These are phyloP conservation scores for Myochromella boudieri DNA, from an alignment of 768 basidiomycete species.

Conservation along the genomic window DNA sequence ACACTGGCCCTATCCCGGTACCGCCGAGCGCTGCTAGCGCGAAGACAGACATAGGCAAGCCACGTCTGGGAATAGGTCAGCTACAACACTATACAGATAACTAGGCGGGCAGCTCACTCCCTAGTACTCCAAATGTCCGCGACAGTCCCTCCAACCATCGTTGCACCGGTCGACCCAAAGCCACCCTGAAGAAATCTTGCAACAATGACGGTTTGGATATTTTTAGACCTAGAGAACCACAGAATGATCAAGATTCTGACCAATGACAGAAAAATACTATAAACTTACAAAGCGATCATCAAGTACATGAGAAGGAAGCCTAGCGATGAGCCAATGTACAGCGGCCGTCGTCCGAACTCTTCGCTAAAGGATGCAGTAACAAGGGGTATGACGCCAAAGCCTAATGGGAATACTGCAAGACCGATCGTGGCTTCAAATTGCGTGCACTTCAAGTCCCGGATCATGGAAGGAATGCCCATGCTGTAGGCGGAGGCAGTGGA, in stretches of 20 bases:
- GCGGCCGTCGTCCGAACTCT: conserved; percentile 64
- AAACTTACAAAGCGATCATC: conserved; percentile 41
- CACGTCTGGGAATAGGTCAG: conserved; percentile 51
- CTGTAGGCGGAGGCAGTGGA: conserved; percentile 51
- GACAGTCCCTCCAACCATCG: conserved; percentile 75
- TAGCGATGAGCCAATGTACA: conserved; percentile 52
- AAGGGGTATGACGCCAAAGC: conserved; percentile 63
- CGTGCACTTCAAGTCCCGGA: conserved; percentile 44
- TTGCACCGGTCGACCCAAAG: conserved; percentile 68
- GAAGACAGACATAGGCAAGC: conserved; percentile 78
- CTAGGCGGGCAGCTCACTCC: conserved; percentile 41
- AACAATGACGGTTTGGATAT: conserved; percentile 64
- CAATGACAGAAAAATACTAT: background rate
- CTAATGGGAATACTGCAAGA: conserved; percentile 53
- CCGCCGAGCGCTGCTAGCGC: conserved; percentile 58
- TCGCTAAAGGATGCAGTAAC: conserved; percentile 71
- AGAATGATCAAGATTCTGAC: no score
- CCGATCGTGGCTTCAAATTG: conserved; percentile 46
- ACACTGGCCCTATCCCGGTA: conserved; percentile 61
- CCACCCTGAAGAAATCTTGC: conserved; percentile 66
- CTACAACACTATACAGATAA: background rate
- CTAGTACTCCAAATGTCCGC: conserved; percentile 66
- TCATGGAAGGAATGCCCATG: conserved; percentile 60
- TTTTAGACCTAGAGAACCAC: conserved; percentile 34
- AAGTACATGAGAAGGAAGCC: conserved; percentile 54